Evolutionary conservation across 2,329 filamentous ascomycete genomes (phyloP).

Genomic region (Ramularia collo-cygni): DNA sequence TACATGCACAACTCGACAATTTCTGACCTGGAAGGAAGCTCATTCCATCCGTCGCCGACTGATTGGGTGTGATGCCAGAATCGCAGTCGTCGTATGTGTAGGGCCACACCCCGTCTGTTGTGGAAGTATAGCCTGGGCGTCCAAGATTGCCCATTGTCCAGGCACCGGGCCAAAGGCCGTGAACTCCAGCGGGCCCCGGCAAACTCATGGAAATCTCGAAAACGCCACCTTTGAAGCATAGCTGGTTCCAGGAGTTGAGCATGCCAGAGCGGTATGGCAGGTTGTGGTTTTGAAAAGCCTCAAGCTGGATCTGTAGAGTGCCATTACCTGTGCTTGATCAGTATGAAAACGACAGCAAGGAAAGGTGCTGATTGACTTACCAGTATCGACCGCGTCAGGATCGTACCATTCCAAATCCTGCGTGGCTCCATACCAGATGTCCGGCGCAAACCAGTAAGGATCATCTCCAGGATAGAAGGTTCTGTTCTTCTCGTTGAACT

Average conservation of each 20-base stretch:
- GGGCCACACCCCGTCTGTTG: slow-evolving; percentile 50
- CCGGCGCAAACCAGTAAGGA: slow-evolving; percentile 47
- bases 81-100: slow-evolving; percentile 48
- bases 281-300: slow-evolving; percentile 57
- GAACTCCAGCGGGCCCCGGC: slow-evolving; percentile 44
- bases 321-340: slow-evolving; percentile 9
- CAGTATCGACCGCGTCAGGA: slow-evolving; percentile 47
- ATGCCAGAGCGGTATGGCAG: slow-evolving; percentile 46
- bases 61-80: slow-evolving; percentile 44
- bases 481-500: slow-evolving; percentile 47
- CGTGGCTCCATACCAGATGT: slow-evolving; percentile 51
- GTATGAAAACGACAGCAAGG: background rate
- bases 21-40: slow-evolving; percentile 40
- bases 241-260: slow-evolving; percentile 47
- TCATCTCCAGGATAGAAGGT: slow-evolving; percentile 54
- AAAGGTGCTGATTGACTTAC: slow-evolving; percentile 11
- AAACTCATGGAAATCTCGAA: slow-evolving; percentile 48
- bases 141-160: slow-evolving; percentile 52
- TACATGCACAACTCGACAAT: slow-evolving; percentile 40
- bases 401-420: slow-evolving; percentile 47
- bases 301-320: slow-evolving; percentile 53
- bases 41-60: slow-evolving; percentile 38
- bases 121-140: slow-evolving; percentile 45
- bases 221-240: slow-evolving; percentile 50
- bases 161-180: slow-evolving; percentile 47